Evolutionary conservation across 257 asterid genomes (phyloP), one percentile per base, ranked within the genome.

Genomic region (Prunella vulgaris): DNA sequence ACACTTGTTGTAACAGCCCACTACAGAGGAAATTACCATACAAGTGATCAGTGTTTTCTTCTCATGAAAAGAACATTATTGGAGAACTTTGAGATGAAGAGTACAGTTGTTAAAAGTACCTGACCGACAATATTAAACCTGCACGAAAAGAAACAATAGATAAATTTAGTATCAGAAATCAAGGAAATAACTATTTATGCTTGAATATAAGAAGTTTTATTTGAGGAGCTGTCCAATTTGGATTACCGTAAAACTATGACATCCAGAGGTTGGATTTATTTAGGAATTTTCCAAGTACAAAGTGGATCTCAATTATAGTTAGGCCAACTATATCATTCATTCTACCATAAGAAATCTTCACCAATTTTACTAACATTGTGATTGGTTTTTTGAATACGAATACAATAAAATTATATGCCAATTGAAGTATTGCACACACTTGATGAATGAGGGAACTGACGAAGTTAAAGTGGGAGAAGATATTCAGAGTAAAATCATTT

Each of bases 61-160:
- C 14, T 37, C n/a, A 56, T 20, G 63, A 46, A 49, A 57, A 57
- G 38, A 46, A 51, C 33, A 10, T 68, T 28, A 49, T 25, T 15
- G 56, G 68, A 62, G 60, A 72, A 54, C 51, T 68, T 67, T 24
- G 73, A 68, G 60, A 38, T 61, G 69, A 59, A 40, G 27, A 17
- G 18, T 1, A 12, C 64, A 42, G 65, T 24, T 69, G 37, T 73
- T 33, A 72, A 28, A 40, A 61, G 68, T 90, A 93, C 99, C 99
- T 93, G 99, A 27, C 99, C 99, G 69, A 87, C 91, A 79, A 93
- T 86, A 83, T 93, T 93, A 74, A 93, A 90, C 99, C 99, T 93
- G 97, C 87, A 73, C 40, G 54, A 22, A 60, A 49, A 24, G 62
- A 77, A 73, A 72, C 63, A 71, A 32, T 30, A 17, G 22, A 44